Conservation (phyloP, 305 asterid genomes). For the Caryopteris hybrid region DNA sequence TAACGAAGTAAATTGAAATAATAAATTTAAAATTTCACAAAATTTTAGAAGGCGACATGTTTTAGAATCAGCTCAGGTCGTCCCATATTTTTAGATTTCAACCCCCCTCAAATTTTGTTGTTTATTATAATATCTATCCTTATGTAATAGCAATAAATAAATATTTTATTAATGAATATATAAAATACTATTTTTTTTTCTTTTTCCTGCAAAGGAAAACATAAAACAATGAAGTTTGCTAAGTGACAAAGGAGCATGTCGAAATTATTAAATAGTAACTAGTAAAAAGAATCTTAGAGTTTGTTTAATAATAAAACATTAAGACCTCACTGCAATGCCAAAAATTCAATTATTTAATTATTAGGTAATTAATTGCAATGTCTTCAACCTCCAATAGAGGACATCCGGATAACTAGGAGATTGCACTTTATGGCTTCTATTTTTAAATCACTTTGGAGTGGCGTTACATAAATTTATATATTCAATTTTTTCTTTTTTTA, state of each 20-base stretch:
- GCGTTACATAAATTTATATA: background rate
- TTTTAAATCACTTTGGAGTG: background rate
- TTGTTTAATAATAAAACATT: slow-evolving; percentile 22
- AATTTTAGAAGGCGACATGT: too few relatives aligned
- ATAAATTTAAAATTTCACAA: too few relatives aligned
- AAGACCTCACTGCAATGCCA: slow-evolving; percentile 9
- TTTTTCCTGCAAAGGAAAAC: slow-evolving; percentile 3
- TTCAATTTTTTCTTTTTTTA: too few relatives aligned
- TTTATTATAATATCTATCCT: too few relatives aligned
- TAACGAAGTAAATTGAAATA: too few relatives aligned
- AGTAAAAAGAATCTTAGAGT: slow-evolving; percentile 34
- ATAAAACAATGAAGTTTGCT: slow-evolving; percentile 18
- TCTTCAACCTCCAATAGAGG: slow-evolving; percentile 28
- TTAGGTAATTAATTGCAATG: slow-evolving; percentile 32
- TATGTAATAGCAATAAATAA: too few relatives aligned
- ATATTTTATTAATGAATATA: too few relatives aligned
- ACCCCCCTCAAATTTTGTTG: too few relatives aligned
- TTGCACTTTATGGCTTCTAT: slow-evolving; percentile 12
- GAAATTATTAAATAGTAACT: slow-evolving; percentile 27
- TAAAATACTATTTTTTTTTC: too few relatives aligned
- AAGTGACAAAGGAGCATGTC: slow-evolving; percentile 46
- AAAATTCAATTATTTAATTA: slow-evolving; percentile 18
- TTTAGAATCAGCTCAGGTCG: too few relatives aligned
- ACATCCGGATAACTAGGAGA: slow-evolving; percentile 43
- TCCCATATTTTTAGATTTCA: too few relatives aligned